Base-by-base conservation (phyloP, 225 moss, liverwort and hornwort genomes). In the Climacium dendroides region DNA sequence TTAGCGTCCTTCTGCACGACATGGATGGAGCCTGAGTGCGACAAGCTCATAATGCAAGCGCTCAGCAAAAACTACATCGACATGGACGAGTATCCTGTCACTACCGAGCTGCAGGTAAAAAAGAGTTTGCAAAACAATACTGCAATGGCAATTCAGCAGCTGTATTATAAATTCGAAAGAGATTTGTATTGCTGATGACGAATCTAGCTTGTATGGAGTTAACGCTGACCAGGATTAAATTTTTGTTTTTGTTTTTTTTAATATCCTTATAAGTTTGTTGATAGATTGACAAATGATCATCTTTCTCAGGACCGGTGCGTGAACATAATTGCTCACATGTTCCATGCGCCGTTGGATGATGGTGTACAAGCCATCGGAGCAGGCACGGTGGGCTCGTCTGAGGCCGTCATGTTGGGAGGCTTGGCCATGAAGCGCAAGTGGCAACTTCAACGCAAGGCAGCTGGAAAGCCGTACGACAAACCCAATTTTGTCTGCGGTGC, bases 1-100 rank as follows among this genome's bases (percentile, higher is more conserved):
- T 91, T 98, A 32, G 98, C 98, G 48, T 98, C 98, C 13, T 98
- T 98, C 81, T 86, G 84, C 77, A 94, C 96, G n/a, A 98, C 96
- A 57, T 98, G 98, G 98, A 98, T 98, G 96, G 98, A 98, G 87
- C 98, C 98, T 5, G 98, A 98, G 88, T 96, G 96, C 78, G 96
- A 98, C 90, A 95, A 96, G 91, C 95, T 96, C 84, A 98, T 98
- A 4, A 11, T 78, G 54, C 87, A 89, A 52, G 54, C 96, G 7
- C 84, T 96, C 58, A 94, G 64, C 86, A 98, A 98, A 86, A 98
- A 98, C 74, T 96, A 93, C 75, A 96, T 96, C 30, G 96, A 98
- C 90, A 98, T 96, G 96, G 98, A 98, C 63, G 98, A 98, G 83
- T 98, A 93, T 86, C 98, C 98, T 3, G 89, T 96, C 88, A 98